phyloP scores from a whole-genome alignment of 1,284 basidiomycete species.

The Coniophora puteana region DNA sequence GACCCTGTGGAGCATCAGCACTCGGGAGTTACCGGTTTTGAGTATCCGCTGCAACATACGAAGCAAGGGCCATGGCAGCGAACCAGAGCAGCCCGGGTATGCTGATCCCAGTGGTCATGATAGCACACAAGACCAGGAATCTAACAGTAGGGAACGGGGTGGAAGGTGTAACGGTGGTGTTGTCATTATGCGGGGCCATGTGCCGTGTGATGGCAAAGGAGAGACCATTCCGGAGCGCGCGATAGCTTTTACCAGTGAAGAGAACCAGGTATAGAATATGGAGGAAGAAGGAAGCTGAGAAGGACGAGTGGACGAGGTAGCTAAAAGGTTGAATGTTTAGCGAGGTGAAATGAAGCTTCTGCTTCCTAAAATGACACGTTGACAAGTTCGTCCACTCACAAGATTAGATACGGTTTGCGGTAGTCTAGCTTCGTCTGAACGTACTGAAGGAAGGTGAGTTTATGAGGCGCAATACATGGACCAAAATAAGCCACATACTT shows the following conservation, averaged over 20 bases:
- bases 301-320: conserved; percentile 73
- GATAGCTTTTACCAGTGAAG: conserved; percentile 42
- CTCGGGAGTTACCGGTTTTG: conserved; percentile 11
- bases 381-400: conserved; percentile 46
- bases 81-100: conserved; percentile 73
- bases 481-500: conserved; percentile 39
- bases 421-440: conserved; percentile 69
- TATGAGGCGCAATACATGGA: conserved; percentile 1
- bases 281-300: conserved; percentile 65
- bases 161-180: conserved; percentile 9
- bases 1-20: conserved; percentile 45
- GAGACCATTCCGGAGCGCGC: conserved; percentile 47
- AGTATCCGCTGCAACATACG: conserved; percentile 46
- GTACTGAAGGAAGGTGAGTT: conserved; percentile 41
- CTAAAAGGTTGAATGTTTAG: conserved; percentile 31
- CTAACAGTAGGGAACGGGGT: conserved; percentile 39
- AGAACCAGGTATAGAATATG: conserved; percentile 61
- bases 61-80: conserved; percentile 59
- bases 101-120: conserved; percentile 57
- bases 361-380: no score
- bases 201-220: conserved; percentile 49
- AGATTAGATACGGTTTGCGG: conserved; percentile 74
- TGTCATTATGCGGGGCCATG: conserved; percentile 34
- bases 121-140: conserved; percentile 41
- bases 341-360: background rate